Evolutionary conservation across 352 stramenopile genomes (phyloP).

Genomic region (Thraustochytrium striatum): DNA sequence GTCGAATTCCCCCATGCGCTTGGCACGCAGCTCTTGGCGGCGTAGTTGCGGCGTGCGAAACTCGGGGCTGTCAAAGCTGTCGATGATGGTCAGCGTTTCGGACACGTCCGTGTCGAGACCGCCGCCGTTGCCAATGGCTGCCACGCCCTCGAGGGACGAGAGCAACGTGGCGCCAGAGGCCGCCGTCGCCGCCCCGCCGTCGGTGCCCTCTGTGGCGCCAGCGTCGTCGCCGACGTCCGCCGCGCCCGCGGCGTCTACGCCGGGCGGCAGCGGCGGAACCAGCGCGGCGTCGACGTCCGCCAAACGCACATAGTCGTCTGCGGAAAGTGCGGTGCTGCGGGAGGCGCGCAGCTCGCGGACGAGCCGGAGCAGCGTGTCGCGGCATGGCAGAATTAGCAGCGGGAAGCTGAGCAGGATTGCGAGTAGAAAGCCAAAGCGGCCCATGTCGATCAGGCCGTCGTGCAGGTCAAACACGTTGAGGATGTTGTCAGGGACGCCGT

Average conservation of each 20-base stretch:
- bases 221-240: neutral
- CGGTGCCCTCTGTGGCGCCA: neutral
- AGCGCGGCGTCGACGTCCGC: constrained; percentile 47
- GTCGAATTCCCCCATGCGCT: neutral
- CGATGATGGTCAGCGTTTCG: constrained; percentile 31
- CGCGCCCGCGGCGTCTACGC: neutral
- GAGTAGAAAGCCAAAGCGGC: constrained; percentile 67
- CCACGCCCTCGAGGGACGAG: too few species aligned
- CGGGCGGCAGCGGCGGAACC: constrained; percentile 13
- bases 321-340: constrained; percentile 6
- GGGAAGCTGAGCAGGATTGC: constrained; percentile 75
- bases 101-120: neutral
- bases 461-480: constrained; percentile 74
- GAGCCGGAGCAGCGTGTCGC: constrained; percentile 67
- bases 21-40: too few species aligned
- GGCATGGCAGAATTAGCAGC: constrained; percentile 77
- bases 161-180: too few species aligned
- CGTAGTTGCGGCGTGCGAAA: constrained; percentile 27
- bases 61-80: constrained; percentile 34
- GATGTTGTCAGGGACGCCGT: constrained; percentile 72
- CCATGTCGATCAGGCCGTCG: constrained; percentile 73
- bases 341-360: neutral
- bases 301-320: neutral
- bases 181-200: neutral
- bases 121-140: too few species aligned